A percentile compares a stretch with the other conserved stretches of the same genome.
Conservation (phyloP, 2,329 filamentous ascomycete species). For the Elsinoe australis region DNA sequence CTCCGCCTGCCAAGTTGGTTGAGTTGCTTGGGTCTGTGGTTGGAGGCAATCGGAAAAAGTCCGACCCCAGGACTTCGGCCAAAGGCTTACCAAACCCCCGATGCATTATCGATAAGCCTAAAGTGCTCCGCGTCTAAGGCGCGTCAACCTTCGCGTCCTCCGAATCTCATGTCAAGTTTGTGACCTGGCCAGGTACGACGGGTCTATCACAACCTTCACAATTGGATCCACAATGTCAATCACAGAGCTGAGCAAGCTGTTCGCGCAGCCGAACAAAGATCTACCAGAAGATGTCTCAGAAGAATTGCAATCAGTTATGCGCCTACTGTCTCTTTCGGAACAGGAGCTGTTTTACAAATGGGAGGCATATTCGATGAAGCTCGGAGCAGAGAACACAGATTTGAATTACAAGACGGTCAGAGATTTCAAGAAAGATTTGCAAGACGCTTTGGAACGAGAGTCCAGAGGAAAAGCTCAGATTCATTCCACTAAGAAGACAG, state of each 20-base stretch:
- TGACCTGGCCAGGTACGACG: no score
- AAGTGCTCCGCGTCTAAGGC: constrained; percentile 21
- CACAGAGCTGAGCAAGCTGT: constrained; percentile 53
- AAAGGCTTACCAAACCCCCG: no score
- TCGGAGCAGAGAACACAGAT: constrained; percentile 71
- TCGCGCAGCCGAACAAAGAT: constrained; percentile 41
- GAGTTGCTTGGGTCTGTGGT: no score
- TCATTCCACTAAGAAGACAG: constrained; percentile 49
- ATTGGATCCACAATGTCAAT: constrained; percentile 8
- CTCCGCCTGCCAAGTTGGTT: not conserved
- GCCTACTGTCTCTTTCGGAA: constrained; percentile 68
- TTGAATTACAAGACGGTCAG: constrained; percentile 63
- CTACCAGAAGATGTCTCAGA: constrained; percentile 69
- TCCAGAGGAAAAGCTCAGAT: constrained; percentile 57
- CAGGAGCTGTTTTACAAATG: constrained; percentile 97
- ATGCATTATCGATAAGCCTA: constrained; percentile 1
- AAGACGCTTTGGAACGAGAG: constrained; percentile 73
- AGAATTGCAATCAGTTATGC: constrained; percentile 79
- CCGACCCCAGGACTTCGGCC: no score
- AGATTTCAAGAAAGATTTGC: constrained; percentile 77
- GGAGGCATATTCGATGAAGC: constrained; percentile 95
- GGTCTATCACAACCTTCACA: no score
- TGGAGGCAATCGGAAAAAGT: no score
- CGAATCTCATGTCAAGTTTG: not conserved
- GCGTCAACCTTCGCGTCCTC: constrained; percentile 25